These are phyloP conservation scores for Ophiognomonia clavigignenti-juglandacearum DNA, from an alignment of 2,329 filamentous ascomycete species.

Conservation along the genomic window DNA sequence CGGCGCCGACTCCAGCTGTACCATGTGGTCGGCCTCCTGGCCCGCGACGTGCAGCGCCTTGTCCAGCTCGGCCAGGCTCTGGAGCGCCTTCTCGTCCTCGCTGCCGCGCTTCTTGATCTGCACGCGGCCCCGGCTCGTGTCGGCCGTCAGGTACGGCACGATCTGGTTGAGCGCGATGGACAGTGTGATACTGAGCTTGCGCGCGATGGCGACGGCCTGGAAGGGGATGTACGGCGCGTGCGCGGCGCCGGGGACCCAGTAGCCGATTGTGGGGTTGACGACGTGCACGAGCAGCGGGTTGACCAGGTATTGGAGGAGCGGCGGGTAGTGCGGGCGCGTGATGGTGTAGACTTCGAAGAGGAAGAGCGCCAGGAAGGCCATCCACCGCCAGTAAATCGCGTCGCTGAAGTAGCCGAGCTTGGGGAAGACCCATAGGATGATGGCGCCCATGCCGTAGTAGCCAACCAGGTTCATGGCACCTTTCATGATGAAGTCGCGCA, in stretches of 20 bases:
- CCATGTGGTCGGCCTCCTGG: slow-evolving; percentile 61
- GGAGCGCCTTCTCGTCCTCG: slow-evolving; percentile 44
- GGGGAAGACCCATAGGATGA: slow-evolving; percentile 56
- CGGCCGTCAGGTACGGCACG: slow-evolving; percentile 57
- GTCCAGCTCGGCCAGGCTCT: slow-evolving; percentile 66
- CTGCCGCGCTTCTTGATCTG: slow-evolving; percentile 29
- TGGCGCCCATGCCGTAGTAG: slow-evolving; percentile 56
- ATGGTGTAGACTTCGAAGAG: slow-evolving; percentile 53
- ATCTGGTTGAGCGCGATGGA: slow-evolving; percentile 83
- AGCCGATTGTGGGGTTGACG: slow-evolving; percentile 28
- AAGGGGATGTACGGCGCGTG: slow-evolving; percentile 74
- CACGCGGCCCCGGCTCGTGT: slow-evolving; percentile 28
- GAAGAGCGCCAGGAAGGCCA: slow-evolving; percentile 48
- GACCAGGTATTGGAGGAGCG: slow-evolving; percentile 34
- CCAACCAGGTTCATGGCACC: slow-evolving; percentile 56
- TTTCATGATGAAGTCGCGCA: slow-evolving; percentile 66
- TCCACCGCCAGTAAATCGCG: slow-evolving; percentile 62
- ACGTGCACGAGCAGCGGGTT: slow-evolving; percentile 36
- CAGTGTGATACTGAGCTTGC: slow-evolving; percentile 70
- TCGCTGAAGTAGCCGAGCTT: slow-evolving; percentile 64
- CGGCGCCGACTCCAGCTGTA: slow-evolving; percentile 76
- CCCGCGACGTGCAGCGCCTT: slow-evolving; percentile 55
- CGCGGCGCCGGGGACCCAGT: slow-evolving; percentile 31
- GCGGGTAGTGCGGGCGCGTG: slow-evolving; percentile 49
- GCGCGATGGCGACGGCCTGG: slow-evolving; percentile 70